Conservation (phyloP, 148 eudicot genomes). For the Tetragonia tetragonoides region DNA sequence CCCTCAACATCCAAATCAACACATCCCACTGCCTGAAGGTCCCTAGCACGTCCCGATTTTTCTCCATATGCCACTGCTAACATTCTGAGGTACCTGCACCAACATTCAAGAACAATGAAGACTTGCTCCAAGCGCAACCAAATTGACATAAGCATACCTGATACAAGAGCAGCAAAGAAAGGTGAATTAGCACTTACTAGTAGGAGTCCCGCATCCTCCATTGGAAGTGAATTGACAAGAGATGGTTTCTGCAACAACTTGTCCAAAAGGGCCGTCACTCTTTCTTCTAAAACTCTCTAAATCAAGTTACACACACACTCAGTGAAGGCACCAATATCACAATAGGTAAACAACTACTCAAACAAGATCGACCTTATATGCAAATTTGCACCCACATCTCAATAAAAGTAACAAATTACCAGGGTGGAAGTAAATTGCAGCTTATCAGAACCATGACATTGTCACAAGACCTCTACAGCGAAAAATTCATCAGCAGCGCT, state of each 20-base stretch:
- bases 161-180: conserved; percentile 14
- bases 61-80: conserved; percentile 98
- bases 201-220: conserved; percentile 87
- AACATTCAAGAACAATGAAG: conserved; percentile 20
- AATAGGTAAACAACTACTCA: background rate
- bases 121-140: background rate
- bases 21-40: conserved; percentile 87
- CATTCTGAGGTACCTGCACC: conserved; percentile 89
- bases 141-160: background rate
- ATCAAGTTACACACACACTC: conserved; percentile 24
- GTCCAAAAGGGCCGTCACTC: conserved; percentile 91
- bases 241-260: conserved; percentile 83
- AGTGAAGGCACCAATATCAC: conserved; percentile 5
- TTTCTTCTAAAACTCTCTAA: conserved; percentile 95
- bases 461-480: no score
- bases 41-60: conserved; percentile 95
- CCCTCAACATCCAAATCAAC: conserved; percentile 99
- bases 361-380: no score
- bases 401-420: no score
- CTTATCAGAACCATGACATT: no score
- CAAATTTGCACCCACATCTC: no score
- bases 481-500: no score
- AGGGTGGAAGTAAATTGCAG: no score
- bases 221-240: conserved; percentile 74
- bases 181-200: conserved; percentile 57